These are phyloP conservation scores for Brassica balearica DNA, from an alignment of 441 rosid genomes.

Conservation along the genomic window DNA sequence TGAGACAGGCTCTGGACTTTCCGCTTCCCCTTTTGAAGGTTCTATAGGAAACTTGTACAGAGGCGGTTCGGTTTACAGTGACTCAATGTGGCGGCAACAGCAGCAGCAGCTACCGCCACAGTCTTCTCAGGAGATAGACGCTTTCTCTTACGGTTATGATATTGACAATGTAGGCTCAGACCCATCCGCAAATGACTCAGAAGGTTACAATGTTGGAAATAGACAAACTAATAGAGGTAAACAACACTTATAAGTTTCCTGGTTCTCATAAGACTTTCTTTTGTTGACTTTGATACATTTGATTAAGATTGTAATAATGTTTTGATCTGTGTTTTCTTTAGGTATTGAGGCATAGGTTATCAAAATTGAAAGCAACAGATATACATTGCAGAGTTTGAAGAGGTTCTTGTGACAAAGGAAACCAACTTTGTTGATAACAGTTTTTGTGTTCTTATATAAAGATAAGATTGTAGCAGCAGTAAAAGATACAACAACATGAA, in stretches of 20 bases:
- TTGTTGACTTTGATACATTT: conserved; percentile 2
- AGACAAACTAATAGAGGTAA: conserved; percentile 70
- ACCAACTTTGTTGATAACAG: conserved; percentile 23
- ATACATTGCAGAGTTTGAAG: conserved; percentile 27
- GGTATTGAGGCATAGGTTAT: conserved; percentile 45
- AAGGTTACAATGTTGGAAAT: conserved; percentile 55
- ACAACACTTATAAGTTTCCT: background rate
- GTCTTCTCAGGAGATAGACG: conserved; percentile 53
- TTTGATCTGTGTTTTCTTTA: conserved; percentile 26
- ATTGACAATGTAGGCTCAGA: conserved; percentile 57
- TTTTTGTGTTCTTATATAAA: conserved; percentile 29
- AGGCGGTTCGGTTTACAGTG: conserved; percentile 55
- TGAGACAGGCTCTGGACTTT: conserved; percentile 43
- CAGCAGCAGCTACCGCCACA: conserved; percentile 40
- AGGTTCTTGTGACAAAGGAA: conserved; percentile 32
- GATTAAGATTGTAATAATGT: background rate
- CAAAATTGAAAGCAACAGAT: conserved; percentile 30
- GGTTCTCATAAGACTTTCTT: background rate
- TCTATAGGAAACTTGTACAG: conserved; percentile 59
- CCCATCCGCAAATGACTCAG: conserved; percentile 55
- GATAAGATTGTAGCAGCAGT: conserved; percentile 32
- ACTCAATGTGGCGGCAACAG: conserved; percentile 58
- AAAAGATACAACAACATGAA: conserved; percentile 31
- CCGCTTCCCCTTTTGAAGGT: conserved; percentile 57
- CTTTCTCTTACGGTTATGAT: conserved; percentile 52